Base-by-base conservation (phyloP, 306 rosid species). In the Begonia peltatifolia region DNA sequence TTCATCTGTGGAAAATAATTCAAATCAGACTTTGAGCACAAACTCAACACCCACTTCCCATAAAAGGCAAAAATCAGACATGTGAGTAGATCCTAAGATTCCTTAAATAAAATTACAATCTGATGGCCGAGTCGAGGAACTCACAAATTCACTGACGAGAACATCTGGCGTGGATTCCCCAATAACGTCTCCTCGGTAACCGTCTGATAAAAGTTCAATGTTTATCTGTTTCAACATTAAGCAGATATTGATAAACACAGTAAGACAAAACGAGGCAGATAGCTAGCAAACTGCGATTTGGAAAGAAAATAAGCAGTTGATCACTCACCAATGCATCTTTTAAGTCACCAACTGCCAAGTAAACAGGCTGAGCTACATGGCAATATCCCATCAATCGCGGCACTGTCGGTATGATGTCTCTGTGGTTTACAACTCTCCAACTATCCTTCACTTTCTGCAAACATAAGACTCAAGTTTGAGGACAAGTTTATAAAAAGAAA, bases 341-440 rank as follows among this genome's bases (percentile, higher is more conserved):
- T 63, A 83, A 65, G 67, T 56, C 84, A 65, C 97, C 85, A 3
- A 90, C 52, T 25, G 95, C 90, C 55, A 90, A 84, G 74, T 85
- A 90, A 46, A 82, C 75, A 62, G 97, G 97, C 59, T 79, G 87
- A 64, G 83, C 87, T 49, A 90, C 97, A 61, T 90, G 97, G 71
- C 97, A 85, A 68, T 90, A 90, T 52, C 97, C 95, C 97, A 90
- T 90, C 75, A 90, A 69, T 60, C 87, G 90, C 9, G 97, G 97
- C 47, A 90, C 75, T 10, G 97, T 85, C 56, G 97, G 97, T 66
- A 90, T 80, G 59, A 90, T 85, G 72, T 90, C 97, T 70, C 97
- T 82, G 80, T 90, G 97, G 71, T 90, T 90, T 63, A 90, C 90
- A 49, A 90, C 85, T 61, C 97, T 83, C 97, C 97, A 90, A 73